Evolutionary conservation across 768 basidiomycete species (phyloP), one percentile per base, ranked within the genome.

Genomic region (Boletellus ananiceps): DNA sequence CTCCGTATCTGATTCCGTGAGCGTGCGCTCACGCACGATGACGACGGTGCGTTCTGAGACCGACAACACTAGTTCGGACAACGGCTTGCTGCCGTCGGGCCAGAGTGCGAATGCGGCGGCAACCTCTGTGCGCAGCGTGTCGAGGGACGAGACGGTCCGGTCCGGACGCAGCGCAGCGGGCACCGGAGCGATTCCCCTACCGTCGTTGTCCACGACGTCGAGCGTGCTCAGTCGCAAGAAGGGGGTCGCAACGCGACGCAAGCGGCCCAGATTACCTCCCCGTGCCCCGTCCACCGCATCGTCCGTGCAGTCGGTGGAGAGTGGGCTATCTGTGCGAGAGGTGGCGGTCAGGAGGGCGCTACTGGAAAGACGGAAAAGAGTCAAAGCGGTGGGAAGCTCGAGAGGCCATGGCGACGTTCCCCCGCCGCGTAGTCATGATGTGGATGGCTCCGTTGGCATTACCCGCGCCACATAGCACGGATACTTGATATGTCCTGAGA

Each of bases 221-320:
- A 57, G 57, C 8, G 47, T 45, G 59, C 50, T 63, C 32, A 48
- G 40, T 27, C 62, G 57, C 39, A 63, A 54, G 34, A 62, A 55
- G 34, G 62, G 59, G 2, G 47, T 58, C 6, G 42, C 37, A 23
- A 52, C 43, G 0, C 47, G 47, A 41, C 55, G 57, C 34, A 64
- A 54, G 46, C 56, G 57, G 21, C 64, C 64, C 4, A 49, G 38
- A 40, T 52, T 40, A 7, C 56, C 54, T 11, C 27, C 46, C 12
- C 66, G 64, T 8, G 57, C 48, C 15, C 50, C 59, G 8, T 68
- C 66, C 3, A 64, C 54, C 2, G 57, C 66, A 5, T 66, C 64
- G 8, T 65, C 64, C 0, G 46, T 63, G 27, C 53, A 57, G 40
- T 64, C 66, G 16, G 18, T 56, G 5, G 64, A 57, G 35, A 57